Percentiles rank a stretch among this genome's conserved stretches.
Evolutionary conservation across 2,329 filamentous ascomycete genomes (phyloP).

Genomic region (Botrytis deweyae): DNA sequence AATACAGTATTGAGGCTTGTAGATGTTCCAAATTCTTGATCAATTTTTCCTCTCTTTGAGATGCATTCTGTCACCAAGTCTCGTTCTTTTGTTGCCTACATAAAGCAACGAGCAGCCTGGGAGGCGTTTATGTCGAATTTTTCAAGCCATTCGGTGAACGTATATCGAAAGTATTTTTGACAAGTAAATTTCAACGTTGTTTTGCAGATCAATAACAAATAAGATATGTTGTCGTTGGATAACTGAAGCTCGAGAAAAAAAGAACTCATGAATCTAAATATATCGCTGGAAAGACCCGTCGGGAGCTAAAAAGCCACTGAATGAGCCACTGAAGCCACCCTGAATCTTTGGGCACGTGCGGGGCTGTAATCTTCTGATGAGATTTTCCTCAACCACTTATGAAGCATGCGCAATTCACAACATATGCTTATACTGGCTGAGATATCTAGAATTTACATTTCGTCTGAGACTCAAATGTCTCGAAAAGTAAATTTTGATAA

Average conservation of each 20-base stretch:
- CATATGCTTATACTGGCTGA: not conserved
- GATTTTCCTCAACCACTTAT: not conserved
- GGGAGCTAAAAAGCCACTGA: slow-evolving; percentile 1
- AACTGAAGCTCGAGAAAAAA: not conserved
- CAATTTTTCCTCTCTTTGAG: not conserved
- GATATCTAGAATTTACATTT: not conserved
- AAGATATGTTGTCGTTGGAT: not conserved
- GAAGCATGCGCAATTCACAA: not conserved
- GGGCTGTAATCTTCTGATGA: not conserved
- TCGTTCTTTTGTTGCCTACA: not conserved
- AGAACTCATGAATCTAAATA: not conserved
- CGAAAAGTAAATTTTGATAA: not conserved
- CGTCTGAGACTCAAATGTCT: not conserved
- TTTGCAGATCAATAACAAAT: not conserved
- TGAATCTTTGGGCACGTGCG: slow-evolving; percentile 1
- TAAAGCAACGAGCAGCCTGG: not conserved
- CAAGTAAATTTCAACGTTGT: not conserved
- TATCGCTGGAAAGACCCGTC: not conserved
- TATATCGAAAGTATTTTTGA: not conserved
- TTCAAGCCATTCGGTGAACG: not conserved
- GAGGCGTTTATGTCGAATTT: not conserved
- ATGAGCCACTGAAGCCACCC: not conserved
- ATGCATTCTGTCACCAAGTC: not conserved
- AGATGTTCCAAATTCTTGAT: slow-evolving; percentile 1
- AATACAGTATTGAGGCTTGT: not conserved